Evolutionary conservation across 352 stramenopile species (phyloP).

Genomic region (Phytophthora syringae): DNA sequence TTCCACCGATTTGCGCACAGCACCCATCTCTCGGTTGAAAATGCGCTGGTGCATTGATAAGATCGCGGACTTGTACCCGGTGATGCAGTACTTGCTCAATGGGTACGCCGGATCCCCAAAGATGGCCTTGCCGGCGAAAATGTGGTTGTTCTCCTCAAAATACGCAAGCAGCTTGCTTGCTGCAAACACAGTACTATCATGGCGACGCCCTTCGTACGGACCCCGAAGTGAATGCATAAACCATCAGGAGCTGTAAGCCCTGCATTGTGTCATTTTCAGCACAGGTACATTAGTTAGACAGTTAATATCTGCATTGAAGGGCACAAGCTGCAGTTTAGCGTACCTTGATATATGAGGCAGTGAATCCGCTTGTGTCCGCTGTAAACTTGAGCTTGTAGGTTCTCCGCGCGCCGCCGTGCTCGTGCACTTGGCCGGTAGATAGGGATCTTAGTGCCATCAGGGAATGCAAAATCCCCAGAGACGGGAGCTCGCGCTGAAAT

Average conservation of each 20-base stretch:
- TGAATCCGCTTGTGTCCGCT: background rate
- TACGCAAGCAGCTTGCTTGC: background rate
- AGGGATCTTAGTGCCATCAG: background rate
- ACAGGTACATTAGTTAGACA: too few relatives aligned
- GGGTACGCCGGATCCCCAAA: conserved; percentile 2
- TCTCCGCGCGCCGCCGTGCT: background rate
- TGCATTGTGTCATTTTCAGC: too few relatives aligned
- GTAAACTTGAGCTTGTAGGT: background rate
- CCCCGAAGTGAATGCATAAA: conserved; percentile 8
- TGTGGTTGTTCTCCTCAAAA: conserved; percentile 2
- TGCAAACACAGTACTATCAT: conserved; percentile 3
- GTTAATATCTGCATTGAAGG: too few relatives aligned
- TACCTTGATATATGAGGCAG: conserved; percentile 4
- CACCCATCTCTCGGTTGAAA: conserved; percentile 1
- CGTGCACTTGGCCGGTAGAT: background rate
- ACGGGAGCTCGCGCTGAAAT: background rate
- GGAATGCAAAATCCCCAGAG: too few relatives aligned
- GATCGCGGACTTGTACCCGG: background rate
- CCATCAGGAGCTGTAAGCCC: conserved; percentile 9
- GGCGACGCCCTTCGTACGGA: background rate
- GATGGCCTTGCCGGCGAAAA: background rate
- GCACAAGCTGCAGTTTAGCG: too few relatives aligned
- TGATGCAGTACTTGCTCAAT: background rate
- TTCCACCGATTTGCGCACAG: conserved; percentile 1
- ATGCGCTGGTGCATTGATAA: background rate